Evolutionary conservation across 306 rosid species (phyloP).

Genomic region (Betula pendula): DNA sequence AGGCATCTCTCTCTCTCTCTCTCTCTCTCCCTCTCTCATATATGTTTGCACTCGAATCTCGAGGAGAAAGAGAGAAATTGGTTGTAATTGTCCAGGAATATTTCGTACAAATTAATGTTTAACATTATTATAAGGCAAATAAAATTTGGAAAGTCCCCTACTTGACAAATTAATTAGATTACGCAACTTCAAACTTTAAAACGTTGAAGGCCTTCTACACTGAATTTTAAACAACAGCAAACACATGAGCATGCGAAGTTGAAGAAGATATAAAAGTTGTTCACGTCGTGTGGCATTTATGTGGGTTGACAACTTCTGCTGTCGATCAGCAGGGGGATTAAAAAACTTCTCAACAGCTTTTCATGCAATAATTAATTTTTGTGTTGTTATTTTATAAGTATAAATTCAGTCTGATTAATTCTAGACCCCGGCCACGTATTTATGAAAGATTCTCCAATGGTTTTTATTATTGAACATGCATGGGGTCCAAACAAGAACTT

Average conservation of each 20-base stretch:
- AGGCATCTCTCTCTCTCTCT: background rate
- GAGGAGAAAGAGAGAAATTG: conserved; percentile 2
- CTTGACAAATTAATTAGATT: background rate
- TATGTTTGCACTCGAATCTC: conserved; percentile 21
- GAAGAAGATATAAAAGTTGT: background rate
- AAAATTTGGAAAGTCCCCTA: too few relatives aligned
- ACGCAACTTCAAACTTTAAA: background rate
- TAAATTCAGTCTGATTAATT: background rate
- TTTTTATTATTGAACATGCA: background rate
- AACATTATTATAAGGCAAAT: background rate
- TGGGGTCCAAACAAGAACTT: background rate
- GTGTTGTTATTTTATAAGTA: background rate
- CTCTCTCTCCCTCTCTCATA: background rate
- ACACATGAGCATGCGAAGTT: background rate
- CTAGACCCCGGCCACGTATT: background rate
- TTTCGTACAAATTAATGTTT: background rate
- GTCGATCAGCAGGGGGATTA: background rate
- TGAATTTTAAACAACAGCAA: background rate
- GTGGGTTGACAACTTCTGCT: conserved; percentile 1
- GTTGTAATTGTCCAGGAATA: conserved; percentile 3
- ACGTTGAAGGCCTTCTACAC: background rate
- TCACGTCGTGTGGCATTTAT: background rate
- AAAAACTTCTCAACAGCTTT: background rate
- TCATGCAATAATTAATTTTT: background rate
- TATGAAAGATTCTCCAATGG: background rate